Conservation (phyloP, 1,139 yeast genomes). For the Kodamaea arcana region DNA sequence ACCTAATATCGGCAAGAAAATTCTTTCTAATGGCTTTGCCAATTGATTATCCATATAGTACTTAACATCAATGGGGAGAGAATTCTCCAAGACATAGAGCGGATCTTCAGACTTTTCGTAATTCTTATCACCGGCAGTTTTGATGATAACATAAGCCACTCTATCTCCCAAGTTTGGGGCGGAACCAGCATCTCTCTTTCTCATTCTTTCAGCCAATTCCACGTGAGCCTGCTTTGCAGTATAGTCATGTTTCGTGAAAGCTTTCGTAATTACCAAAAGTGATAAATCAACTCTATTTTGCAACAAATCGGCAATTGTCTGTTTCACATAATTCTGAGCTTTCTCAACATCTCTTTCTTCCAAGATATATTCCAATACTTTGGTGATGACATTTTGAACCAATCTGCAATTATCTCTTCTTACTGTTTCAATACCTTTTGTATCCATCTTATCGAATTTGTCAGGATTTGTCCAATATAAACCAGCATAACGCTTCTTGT, state of each 20-base stretch:
- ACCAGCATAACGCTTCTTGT: constrained; percentile 97
- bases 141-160: constrained; percentile 92
- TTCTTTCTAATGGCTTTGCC: constrained; percentile 87
- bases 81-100: constrained; percentile 82
- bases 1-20: constrained; percentile 93
- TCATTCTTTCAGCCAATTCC: constrained; percentile 93
- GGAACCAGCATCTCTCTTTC: constrained; percentile 93
- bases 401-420: constrained; percentile 95
- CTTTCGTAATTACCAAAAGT: constrained; percentile 90
- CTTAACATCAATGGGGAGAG: constrained; percentile 89
- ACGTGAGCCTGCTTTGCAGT: constrained; percentile 97
- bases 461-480: constrained; percentile 91
- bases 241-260: constrained; percentile 83
- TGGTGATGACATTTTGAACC: constrained; percentile 91
- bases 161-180: constrained; percentile 98
- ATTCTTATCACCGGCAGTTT: constrained; percentile 76
- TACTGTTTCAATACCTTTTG: constrained; percentile 97
- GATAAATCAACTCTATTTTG: constrained; percentile 92
- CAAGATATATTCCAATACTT: constrained; percentile 77
- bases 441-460: constrained; percentile 93
- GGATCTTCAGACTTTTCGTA: constrained; percentile 98
- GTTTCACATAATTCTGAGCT: constrained; percentile 81
- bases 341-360: constrained; percentile 87
- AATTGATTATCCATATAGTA: constrained; percentile 92
- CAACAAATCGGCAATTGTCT: constrained; percentile 82